Evolutionary conservation across 192 early-diverging fungal species (phyloP), one percentile per base, ranked within the genome.

Genomic region (Backusella mclennaniae): DNA sequence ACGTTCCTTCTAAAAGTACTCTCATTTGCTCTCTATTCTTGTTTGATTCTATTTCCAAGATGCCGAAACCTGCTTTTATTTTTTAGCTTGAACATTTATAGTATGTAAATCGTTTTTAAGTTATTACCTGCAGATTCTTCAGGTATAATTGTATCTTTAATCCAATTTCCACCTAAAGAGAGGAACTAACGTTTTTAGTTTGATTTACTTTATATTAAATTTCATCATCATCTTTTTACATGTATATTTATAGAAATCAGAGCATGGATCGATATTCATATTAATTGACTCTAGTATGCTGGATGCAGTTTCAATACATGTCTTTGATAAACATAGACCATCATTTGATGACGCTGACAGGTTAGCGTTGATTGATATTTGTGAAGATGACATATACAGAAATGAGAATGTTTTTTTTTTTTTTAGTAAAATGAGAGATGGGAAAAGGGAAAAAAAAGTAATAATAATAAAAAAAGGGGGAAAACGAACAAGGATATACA

Each of bases 171-270:
- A 70, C 88, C 88, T 89, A 56, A 35, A 66, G 56, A 63, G 3
- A 29, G 21, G 21, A 63, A 29, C 21, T 29, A 63, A 4, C 26
- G 14, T 63, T 63, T 63, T 63, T 63, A 63, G 56, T 29, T 63
- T 63, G 56, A 63, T 63, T 26, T 23, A 6, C 26, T 63, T 59
- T 29, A 63, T 63, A 26, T 49, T 49, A 29, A 63, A 14, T 63
- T 63, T 29, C 23, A 29, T 69, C 36, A 38, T 35, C 36, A 6
- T 21, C 35, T 9, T 69, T 71, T 80, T 88, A 91, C 91, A 90
- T 35, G 81, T 84, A 68, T 85, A 93, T 73, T 87, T 80, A 75
- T 87, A 92, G 83, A 93, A 93, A 73, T 93, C 91, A 21, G 82
- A 73, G 49, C 92, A 93, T 17, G 92, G 91, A 80, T 93, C 88